A percentile compares a stretch with the other conserved stretches of the same genome.
Evolutionary conservation across 2,329 filamentous ascomycete species (phyloP).

Genomic region (Talaromyces verruculosus): DNA sequence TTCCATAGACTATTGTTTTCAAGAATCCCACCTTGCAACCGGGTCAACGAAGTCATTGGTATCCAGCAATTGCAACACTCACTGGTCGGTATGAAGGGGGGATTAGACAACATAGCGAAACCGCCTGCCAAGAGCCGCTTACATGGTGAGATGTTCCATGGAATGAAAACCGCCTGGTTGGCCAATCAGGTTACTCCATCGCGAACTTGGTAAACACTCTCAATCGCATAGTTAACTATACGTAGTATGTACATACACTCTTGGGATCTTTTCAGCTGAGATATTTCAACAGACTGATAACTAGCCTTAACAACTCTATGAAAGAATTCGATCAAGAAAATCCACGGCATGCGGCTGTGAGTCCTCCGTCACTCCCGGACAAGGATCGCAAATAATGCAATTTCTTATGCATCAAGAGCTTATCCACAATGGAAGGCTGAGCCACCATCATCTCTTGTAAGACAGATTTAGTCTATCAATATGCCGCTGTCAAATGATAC

Average conservation of each 20-base stretch:
- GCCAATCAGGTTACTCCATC: background rate
- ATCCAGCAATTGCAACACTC: background rate
- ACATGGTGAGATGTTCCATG: background rate
- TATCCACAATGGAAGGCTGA: constrained; percentile 4
- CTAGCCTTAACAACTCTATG: background rate
- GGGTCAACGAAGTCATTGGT: constrained; percentile 15
- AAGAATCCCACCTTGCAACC: constrained; percentile 10
- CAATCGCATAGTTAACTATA: background rate
- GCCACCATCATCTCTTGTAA: background rate
- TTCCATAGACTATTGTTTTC: background rate
- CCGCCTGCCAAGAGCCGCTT: constrained; percentile 11
- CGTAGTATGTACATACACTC: background rate
- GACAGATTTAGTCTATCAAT: background rate
- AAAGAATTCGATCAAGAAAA: background rate
- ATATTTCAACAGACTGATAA: background rate
- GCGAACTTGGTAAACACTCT: background rate
- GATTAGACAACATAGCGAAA: constrained; percentile 1
- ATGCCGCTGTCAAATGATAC: background rate
- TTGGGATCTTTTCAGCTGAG: background rate
- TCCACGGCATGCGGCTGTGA: background rate
- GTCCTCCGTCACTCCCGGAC: background rate
- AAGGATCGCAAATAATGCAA: background rate
- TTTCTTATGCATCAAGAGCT: constrained; percentile 9
- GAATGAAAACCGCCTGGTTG: background rate
- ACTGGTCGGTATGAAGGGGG: constrained; percentile 10